Conservation (phyloP, 2,329 filamentous ascomycete genomes). For the Tolypocladium album region DNA sequence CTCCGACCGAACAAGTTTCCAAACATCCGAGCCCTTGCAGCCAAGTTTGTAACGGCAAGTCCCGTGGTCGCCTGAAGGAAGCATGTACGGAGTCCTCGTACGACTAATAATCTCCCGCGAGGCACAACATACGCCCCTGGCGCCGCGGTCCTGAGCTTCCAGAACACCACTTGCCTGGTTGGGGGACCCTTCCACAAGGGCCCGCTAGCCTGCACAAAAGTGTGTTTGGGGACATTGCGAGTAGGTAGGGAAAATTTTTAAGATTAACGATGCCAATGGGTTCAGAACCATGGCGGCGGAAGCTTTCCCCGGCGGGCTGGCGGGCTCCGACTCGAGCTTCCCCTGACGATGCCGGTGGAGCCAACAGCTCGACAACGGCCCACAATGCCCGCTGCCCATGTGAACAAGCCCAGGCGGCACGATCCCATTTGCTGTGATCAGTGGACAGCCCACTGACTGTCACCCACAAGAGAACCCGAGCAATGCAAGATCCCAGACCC, state of each 20-base stretch:
- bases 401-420: not conserved
- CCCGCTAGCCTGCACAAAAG: conserved; percentile 1
- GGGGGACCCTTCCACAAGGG: conserved; percentile 8
- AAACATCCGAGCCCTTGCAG: not conserved
- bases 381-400: not conserved
- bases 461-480: not conserved
- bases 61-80: not conserved
- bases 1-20: not conserved
- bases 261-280: conserved; percentile 16
- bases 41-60: not conserved
- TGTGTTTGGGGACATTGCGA: not conserved
- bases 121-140: not conserved
- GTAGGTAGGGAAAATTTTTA: conserved; percentile 10
- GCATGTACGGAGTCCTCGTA: not conserved
- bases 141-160: conserved; percentile 6
- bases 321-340: not conserved
- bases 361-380: not conserved
- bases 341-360: not conserved
- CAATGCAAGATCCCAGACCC: not conserved
- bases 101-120: not conserved
- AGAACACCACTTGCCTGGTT: conserved; percentile 14
- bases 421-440: not conserved
- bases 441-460: not conserved
- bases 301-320: conserved; percentile 18
- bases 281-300: conserved; percentile 13